Conservation (phyloP, 768 basidiomycete species). For the Auriscalpium microsporum region DNA sequence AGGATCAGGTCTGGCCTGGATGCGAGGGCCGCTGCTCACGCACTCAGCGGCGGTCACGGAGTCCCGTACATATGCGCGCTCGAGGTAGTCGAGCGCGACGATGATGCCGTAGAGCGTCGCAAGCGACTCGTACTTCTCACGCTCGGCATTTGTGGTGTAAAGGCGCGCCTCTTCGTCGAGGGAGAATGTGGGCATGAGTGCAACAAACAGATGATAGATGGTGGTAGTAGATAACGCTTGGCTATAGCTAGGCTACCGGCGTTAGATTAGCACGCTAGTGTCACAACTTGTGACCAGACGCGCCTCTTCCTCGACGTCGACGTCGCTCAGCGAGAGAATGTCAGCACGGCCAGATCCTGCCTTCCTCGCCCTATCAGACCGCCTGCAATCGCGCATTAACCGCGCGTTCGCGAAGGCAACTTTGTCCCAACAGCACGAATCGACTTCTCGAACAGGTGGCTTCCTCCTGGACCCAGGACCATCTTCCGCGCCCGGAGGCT, state of each 20-base stretch:
- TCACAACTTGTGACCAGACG: no score
- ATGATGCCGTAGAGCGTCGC: constrained; percentile 88
- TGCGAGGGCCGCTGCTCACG: constrained; percentile 26
- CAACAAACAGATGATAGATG: no score
- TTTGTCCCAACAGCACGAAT: background rate
- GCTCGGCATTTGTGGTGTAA: constrained; percentile 78
- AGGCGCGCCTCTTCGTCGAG: constrained; percentile 91
- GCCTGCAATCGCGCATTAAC: background rate
- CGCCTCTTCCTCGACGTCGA: no score
- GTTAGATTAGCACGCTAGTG: no score
- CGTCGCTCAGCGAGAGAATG: no score
- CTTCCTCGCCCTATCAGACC: background rate
- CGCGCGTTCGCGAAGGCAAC: background rate
- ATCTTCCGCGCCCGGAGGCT: background rate
- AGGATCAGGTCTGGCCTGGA: constrained; percentile 24
- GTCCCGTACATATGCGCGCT: constrained; percentile 92
- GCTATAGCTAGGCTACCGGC: no score
- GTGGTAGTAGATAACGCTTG: no score
- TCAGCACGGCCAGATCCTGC: constrained; percentile 20
- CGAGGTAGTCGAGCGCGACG: constrained; percentile 87
- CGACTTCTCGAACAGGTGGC: background rate
- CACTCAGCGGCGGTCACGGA: constrained; percentile 86
- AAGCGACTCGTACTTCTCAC: constrained; percentile 81
- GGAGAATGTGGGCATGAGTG: constrained; percentile 28
- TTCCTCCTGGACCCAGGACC: background rate